Conservation (phyloP, 495 filamentous ascomycete genomes). For the Aspergillus heteromorphus region DNA sequence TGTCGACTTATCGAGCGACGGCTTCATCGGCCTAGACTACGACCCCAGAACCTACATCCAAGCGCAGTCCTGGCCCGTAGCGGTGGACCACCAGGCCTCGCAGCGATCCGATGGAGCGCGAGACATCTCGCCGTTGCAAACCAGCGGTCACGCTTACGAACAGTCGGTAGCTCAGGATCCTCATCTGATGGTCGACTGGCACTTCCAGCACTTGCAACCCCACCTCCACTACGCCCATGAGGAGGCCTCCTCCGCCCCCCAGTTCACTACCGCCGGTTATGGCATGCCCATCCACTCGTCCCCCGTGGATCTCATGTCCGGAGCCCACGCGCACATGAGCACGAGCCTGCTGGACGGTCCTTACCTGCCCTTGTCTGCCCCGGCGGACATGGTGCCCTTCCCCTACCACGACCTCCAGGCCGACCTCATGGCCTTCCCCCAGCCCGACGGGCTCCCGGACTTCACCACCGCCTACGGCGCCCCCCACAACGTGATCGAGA, state of each 20-base stretch:
- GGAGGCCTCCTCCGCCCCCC: conserved; percentile 48
- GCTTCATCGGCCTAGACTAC: conserved; percentile 45
- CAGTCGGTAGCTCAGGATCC: conserved; percentile 41
- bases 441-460: conserved; percentile 48
- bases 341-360: conserved; percentile 59
- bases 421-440: conserved; percentile 46
- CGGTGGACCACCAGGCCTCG: conserved; percentile 35
- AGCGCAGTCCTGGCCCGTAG: conserved; percentile 37
- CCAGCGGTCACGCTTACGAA: conserved; percentile 43
- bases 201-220: conserved; percentile 49
- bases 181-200: conserved; percentile 46
- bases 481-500: conserved; percentile 48
- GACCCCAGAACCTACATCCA: conserved; percentile 45
- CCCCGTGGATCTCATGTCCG: conserved; percentile 66
- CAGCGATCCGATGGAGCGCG: conserved; percentile 33
- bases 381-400: conserved; percentile 61
- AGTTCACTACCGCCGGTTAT: conserved; percentile 41
- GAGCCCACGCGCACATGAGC: conserved; percentile 59
- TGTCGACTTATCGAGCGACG: conserved; percentile 39
- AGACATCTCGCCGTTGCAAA: conserved; percentile 43
- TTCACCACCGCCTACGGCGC: conserved; percentile 42
- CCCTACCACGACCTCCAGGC: conserved; percentile 71
- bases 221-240: conserved; percentile 40
- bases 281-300: conserved; percentile 50
- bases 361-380: conserved; percentile 62